These are phyloP conservation scores for Narthecium ossifragum DNA, from an alignment of 106 monocot species.

Conservation along the genomic window DNA sequence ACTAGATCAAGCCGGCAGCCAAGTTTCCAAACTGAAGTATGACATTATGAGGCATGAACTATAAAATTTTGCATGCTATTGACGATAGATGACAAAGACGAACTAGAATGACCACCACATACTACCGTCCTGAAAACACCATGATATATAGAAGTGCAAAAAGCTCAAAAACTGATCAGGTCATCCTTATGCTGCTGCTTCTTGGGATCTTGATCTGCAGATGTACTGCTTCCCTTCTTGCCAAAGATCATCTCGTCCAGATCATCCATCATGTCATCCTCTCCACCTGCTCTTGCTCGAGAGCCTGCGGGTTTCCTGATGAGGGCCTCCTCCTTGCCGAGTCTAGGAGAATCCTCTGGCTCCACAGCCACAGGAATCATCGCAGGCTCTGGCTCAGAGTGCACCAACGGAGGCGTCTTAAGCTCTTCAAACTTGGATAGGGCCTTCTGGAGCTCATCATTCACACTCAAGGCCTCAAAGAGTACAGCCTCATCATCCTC, in stretches of 20 bases:
- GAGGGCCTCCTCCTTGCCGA: conserved; percentile 43
- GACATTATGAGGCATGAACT: too few relatives aligned
- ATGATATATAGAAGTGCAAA: conserved; percentile 71
- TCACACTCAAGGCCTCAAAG: conserved; percentile 40
- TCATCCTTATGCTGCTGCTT: conserved; percentile 50
- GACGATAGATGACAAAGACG: too few relatives aligned
- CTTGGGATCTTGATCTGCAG: conserved; percentile 31
- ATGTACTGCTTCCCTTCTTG: conserved; percentile 34
- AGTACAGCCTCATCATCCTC: conserved; percentile 33
- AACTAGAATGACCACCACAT: too few relatives aligned
- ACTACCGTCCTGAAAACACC: too few relatives aligned
- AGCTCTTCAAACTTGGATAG: conserved; percentile 40
- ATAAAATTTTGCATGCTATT: too few relatives aligned
- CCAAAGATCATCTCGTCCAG: conserved; percentile 93
- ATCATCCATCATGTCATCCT: conserved; percentile 55
- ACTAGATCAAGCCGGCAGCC: too few relatives aligned
- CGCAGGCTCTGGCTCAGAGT: conserved; percentile 63
- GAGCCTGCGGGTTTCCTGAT: conserved; percentile 43
- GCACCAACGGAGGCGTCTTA: conserved; percentile 36
- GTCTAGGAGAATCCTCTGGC: conserved; percentile 50
- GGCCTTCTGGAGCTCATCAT: conserved; percentile 47
- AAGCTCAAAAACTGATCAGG: conserved; percentile 52
- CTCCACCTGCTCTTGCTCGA: conserved; percentile 29
- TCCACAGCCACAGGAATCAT: conserved; percentile 81
- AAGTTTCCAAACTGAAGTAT: too few relatives aligned